Base-by-base conservation (phyloP, 1,139 yeast species). In the Casaregolazyma lundiana region DNA sequence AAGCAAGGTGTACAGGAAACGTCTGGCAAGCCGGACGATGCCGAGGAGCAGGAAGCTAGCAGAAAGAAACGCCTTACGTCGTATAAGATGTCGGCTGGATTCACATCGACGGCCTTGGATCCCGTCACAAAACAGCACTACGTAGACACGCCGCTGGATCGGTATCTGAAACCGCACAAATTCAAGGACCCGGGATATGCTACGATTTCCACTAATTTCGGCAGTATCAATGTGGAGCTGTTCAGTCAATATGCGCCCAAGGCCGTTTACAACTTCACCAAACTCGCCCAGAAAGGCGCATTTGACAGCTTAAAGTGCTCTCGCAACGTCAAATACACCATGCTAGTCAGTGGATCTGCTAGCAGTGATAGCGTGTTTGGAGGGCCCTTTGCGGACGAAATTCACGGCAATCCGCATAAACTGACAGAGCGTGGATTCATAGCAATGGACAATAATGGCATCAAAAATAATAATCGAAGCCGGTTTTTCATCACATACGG, bases 371-470 rank as follows among this genome's bases (percentile, higher is more conserved):
- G 37, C 9, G 26, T 39, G 15, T 38, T 22, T 34, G 70, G 70
- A 15, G 62, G 63, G 46, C 60, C 62, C n/a, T 72, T 75, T 50
- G 62, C 64, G 16, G 77, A 75, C 50, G 80, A 76, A 50, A 56
- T 61, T n/a, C 43, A 40, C 6, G 86, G 86, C 77, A 86, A 88
- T 60, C 65, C 75, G 59, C 78, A 80, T 72, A 83, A 70, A 64
- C 96, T 87, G 73, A 78, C 77, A 68, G 80, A 74, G 61, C 84
- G 95, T 56, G 96, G 96, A 65, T 76, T 83, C 61, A 71, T 88
- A 63, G 81, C 92, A 36, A 81, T 85, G 88, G 94, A 95, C 2
- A 85, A 84, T 57, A 67, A 72, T 35, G 88, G 86, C 3, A 68
- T 73, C 35, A 69, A 73, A 35, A 63, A 80, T 53, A 69, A 84